Percentiles rank a stretch among this genome's conserved stretches.
Evolutionary conservation across 2,329 filamentous ascomycete species (phyloP).

Genomic region (Ceratocystis colombiana): DNA sequence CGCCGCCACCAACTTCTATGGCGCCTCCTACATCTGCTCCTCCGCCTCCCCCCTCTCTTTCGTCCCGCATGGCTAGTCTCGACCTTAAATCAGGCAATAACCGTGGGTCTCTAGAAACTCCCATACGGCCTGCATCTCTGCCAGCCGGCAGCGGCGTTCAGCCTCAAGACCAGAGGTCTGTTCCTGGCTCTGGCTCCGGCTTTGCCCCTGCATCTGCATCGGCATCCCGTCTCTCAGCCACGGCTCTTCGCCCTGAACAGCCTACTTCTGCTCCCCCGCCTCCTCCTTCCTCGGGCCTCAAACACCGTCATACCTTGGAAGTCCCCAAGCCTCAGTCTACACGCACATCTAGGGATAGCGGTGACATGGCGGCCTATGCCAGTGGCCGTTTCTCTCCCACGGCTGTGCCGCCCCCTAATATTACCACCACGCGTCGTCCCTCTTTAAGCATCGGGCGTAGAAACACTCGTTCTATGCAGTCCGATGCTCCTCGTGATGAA

Average conservation of each 20-base stretch:
- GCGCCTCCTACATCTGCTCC: not conserved
- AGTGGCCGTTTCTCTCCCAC: constrained; percentile 72
- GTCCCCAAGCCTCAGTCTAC: constrained; percentile 61
- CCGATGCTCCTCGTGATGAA: constrained; percentile 75
- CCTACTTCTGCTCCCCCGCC: constrained; percentile 24
- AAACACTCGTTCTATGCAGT: constrained; percentile 74
- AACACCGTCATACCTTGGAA: constrained; percentile 80
- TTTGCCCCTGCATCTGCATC: constrained; percentile 17
- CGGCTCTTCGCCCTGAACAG: constrained; percentile 21
- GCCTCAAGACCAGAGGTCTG: constrained; percentile 10
- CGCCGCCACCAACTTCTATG: not conserved
- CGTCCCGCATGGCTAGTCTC: constrained; percentile 24
- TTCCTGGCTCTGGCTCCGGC: not conserved
- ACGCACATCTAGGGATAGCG: constrained; percentile 61
- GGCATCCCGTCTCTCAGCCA: constrained; percentile 16
- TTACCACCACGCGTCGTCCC: constrained; percentile 54
- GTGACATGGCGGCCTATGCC: constrained; percentile 56
- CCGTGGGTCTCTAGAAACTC: constrained; percentile 14
- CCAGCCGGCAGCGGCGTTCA: constrained; percentile 7
- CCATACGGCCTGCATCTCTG: not conserved
- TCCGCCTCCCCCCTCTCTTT: constrained; percentile 19
- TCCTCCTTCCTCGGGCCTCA: constrained; percentile 42
- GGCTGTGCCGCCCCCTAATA: constrained; percentile 29
- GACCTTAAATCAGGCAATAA: constrained; percentile 19
- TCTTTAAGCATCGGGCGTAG: constrained; percentile 76